Base-by-base conservation (phyloP, 768 basidiomycete genomes). In the Pisolithus orientalis region DNA sequence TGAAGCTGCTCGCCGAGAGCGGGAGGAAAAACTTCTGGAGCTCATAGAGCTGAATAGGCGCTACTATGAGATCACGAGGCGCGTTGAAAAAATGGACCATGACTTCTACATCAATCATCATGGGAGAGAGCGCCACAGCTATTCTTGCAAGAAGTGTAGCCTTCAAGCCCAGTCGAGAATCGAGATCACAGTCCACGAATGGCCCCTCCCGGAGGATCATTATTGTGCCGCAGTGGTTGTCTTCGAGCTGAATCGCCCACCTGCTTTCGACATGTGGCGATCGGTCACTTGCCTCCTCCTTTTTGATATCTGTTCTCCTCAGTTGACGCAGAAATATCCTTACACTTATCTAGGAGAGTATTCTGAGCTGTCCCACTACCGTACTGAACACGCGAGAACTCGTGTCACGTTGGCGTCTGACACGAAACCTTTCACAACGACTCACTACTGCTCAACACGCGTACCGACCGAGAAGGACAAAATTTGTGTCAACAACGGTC, bases 211-310 rank as follows among this genome's bases (percentile, higher is more conserved):
- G 6, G 21, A 49, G 2, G 44, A 60, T 25, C 17, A 11, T 6
- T 7, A 51, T 7, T 37, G 52, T 5, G 62, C 62, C 0, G 58
- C 67, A 47, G 52, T 58, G 0, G 60, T 65, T 6, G 63, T 77
- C 4, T 77, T 77, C 50, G 74, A 77, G 50, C 55, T 75, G 4
- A 40, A 57, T 9, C 69, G 68, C 47, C 79, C 79, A 4, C 29
- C 60, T 6, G 53, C 62, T 9, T 75, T 79, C 54, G 57, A 65
- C 5, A 63, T 72, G 49, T 80, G 79, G 79, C 69, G 79, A 47
- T 63, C 59, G 1, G 61, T 64, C 28, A 78, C 77, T 4, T 72
- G 69, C 47, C 57, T 57, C 40, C 57, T 79, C 34, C 54, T 77
- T 24, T 55, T 69, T n/a, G 70, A 73, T 40, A 47, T 73, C 16